Conservation (phyloP, 2,329 filamentous ascomycete genomes). For the Venturia asperata region DNA sequence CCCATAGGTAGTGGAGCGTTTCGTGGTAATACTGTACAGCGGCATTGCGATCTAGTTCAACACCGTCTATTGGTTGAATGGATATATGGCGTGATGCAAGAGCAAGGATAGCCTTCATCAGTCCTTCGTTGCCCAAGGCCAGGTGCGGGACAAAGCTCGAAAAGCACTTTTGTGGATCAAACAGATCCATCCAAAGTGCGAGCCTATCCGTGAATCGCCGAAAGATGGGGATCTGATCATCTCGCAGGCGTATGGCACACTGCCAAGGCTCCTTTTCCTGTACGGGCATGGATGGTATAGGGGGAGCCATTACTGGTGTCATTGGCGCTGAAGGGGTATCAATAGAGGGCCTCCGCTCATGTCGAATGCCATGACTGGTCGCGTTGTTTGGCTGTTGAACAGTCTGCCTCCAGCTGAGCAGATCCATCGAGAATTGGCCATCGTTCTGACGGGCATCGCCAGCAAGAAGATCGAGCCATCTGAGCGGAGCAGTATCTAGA, state of each 20-base stretch:
- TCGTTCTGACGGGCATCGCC: slow-evolving; percentile 37
- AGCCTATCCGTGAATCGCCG: slow-evolving; percentile 34
- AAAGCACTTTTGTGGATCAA: slow-evolving; percentile 36
- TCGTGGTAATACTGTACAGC: slow-evolving; percentile 54
- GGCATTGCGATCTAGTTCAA: slow-evolving; percentile 28
- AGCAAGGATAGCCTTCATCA: slow-evolving; percentile 53
- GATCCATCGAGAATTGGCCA: slow-evolving; percentile 31
- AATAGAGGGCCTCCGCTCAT: neutral
- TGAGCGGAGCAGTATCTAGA: slow-evolving; percentile 40
- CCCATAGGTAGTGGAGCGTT: slow-evolving; percentile 54
- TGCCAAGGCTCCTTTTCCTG: slow-evolving; percentile 27
- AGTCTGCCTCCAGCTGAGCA: slow-evolving; percentile 22
- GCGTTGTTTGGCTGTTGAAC: neutral
- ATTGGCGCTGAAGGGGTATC: neutral
- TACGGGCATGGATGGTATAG: neutral
- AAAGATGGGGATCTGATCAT: slow-evolving; percentile 35
- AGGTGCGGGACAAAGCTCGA: slow-evolving; percentile 33
- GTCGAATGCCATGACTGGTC: neutral
- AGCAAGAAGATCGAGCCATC: slow-evolving; percentile 44
- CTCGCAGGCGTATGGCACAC: slow-evolving; percentile 26
- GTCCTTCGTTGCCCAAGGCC: slow-evolving; percentile 47
- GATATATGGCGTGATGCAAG: slow-evolving; percentile 48
- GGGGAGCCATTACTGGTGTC: neutral
- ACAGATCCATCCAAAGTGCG: slow-evolving; percentile 38
- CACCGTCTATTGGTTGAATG: slow-evolving; percentile 30